Conservation (phyloP, 2,329 filamentous ascomycete species). For the Sporothrix globosa region DNA sequence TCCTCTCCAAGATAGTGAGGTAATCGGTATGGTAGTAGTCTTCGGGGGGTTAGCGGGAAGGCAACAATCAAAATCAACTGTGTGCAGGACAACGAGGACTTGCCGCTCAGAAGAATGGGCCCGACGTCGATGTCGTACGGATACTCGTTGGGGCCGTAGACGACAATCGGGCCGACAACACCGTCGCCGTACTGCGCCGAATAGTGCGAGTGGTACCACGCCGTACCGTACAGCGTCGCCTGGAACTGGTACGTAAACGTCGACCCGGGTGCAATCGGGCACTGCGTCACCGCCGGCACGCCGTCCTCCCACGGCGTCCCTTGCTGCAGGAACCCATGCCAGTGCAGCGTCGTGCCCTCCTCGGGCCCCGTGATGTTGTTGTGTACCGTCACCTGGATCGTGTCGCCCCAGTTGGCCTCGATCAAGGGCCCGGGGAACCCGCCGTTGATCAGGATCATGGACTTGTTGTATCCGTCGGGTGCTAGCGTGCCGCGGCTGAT, state of each 20-base stretch:
- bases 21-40: conserved; percentile 60
- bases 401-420: conserved; percentile 46
- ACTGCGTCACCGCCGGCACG: conserved; percentile 50
- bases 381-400: conserved; percentile 61
- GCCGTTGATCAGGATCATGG: conserved; percentile 52
- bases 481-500: conserved; percentile 55
- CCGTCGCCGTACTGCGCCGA: conserved; percentile 57
- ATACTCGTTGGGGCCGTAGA: conserved; percentile 53
- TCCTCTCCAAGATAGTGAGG: conserved; percentile 51
- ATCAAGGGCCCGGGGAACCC: conserved; percentile 43
- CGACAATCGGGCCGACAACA: conserved; percentile 55
- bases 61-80: no score
- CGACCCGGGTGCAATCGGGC: conserved; percentile 46
- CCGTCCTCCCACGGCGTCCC: conserved; percentile 53
- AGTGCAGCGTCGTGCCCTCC: conserved; percentile 53
- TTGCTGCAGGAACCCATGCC: conserved; percentile 54
- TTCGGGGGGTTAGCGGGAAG: background rate
- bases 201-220: conserved; percentile 56
- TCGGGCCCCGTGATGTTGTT: conserved; percentile 61
- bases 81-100: background rate
- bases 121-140: conserved; percentile 60
- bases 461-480: conserved; percentile 59
- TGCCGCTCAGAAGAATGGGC: conserved; percentile 27
- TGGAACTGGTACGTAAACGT: conserved; percentile 46
- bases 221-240: conserved; percentile 47